Base-by-base conservation (phyloP, 2,329 filamentous ascomycete species). In the Ilyonectria robusta region DNA sequence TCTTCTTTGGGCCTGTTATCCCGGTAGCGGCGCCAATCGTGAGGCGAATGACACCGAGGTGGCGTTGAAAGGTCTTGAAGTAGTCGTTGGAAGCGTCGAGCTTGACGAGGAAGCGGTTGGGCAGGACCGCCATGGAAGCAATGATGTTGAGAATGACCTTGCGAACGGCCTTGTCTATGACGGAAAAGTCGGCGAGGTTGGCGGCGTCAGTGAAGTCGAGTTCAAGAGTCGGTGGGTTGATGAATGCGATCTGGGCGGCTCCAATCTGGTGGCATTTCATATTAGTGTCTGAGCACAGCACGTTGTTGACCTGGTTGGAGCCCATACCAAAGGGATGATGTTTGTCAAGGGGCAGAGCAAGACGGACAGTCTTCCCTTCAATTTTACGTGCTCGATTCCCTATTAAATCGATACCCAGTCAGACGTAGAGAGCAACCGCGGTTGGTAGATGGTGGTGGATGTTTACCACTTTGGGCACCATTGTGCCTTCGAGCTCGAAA, bases 91-190 rank as follows among this genome's bases (percentile, higher is more conserved):
- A 65, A 23, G 66, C 55, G 66, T 75, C 72, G 17, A 75, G 69
- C 11, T 75, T 75, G 59, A 75, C 62, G 29, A 72, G 70, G 57
- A 75, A 75, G 61, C 73, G 73, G 61, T 75, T 75, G 51, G 73
- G 73, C 1, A 75, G 69, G 42, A 75, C 73, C 4, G 73, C 73
- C 68, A 75, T 75, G 3, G 72, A 73, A 11, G 70, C 59, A 9
- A 75, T 75, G n/a, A 75, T 66, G 9, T 59, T 66, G 31, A 73
- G 59, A 7, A 75, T 75, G 48, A 73, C 70, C 42, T 75, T 75
- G 13, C 73, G 72, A 19, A 75, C 59, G 35, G 73, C 62, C 48
- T 58, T 70, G 59, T 75, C 73, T 2, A 75, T 74, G 0, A 75
- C 0, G 23, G 70, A 70, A 55, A 75, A 67, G 58, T 75, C 73